A percentile compares a stretch with the other conserved stretches of the same genome.
Evolutionary conservation across 306 rosid genomes (phyloP).

Genomic region (Acacia crassicarpa): DNA sequence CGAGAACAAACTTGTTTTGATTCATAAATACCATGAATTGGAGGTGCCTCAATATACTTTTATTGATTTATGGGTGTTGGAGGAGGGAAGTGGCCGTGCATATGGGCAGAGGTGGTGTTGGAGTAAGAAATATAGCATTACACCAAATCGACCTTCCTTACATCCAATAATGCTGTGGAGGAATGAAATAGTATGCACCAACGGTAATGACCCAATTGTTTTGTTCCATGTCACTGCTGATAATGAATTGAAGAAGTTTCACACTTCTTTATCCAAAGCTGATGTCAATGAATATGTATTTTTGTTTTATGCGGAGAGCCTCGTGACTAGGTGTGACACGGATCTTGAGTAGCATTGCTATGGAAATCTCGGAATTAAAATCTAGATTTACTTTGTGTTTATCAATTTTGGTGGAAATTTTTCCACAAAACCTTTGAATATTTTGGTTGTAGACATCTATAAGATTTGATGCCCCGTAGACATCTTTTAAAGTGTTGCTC

Average conservation of each 20-base stretch:
- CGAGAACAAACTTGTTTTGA: background rate
- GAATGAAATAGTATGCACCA: background rate
- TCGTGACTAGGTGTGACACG: background rate
- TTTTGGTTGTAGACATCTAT: too few species aligned
- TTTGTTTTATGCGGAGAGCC: background rate
- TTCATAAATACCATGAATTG: background rate
- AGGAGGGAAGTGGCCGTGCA: background rate
- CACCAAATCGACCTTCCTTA: background rate
- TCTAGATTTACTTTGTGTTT: too few species aligned
- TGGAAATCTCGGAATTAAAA: too few species aligned
- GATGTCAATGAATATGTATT: too few species aligned
- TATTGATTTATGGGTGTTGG: background rate
- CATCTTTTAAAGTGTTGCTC: too few species aligned
- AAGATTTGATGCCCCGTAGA: too few species aligned
- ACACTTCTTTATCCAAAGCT: too few species aligned
- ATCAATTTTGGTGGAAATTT: too few species aligned
- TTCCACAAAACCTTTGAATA: too few species aligned
- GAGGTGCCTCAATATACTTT: too few species aligned
- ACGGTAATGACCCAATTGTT: too few species aligned
- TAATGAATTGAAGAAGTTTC: background rate
- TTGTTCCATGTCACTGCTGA: background rate
- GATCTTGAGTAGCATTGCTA: too few species aligned
- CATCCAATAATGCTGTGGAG: background rate
- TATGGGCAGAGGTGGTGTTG: background rate
- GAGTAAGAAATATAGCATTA: background rate